Percentiles rank a stretch among this genome's conserved stretches.
Conservation (phyloP, 2,329 filamentous ascomycete species). For the Pyricularia grisea region DNA sequence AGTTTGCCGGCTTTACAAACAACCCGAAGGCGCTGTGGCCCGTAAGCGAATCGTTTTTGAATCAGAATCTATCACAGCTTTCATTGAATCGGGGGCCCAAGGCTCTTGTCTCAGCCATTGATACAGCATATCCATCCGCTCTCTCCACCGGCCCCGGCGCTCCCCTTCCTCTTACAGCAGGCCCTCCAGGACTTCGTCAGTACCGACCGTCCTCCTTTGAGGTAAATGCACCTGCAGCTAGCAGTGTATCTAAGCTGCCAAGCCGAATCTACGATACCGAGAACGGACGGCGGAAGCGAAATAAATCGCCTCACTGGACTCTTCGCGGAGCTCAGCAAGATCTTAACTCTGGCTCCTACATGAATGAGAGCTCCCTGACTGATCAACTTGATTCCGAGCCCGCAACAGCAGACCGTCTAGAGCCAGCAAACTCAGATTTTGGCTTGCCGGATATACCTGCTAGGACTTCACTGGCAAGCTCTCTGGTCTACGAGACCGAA, state of each 20-base stretch:
- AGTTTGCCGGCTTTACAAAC: neutral
- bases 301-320: neutral
- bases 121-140: neutral
- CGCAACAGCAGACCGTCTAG: neutral
- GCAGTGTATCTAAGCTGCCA: neutral
- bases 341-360: neutral
- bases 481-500: slow-evolving; percentile 12
- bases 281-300: neutral
- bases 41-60: neutral
- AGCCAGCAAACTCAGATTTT: neutral
- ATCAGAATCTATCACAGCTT: neutral
- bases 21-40: neutral
- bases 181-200: slow-evolving; percentile 43
- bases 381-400: neutral
- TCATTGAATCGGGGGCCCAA: neutral
- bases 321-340: neutral
- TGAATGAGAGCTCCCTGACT: neutral
- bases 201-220: slow-evolving; percentile 35
- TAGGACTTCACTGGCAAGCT: slow-evolving; percentile 10
- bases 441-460: slow-evolving; percentile 11
- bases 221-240: neutral
- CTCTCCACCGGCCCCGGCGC: slow-evolving; percentile 25
- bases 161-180: slow-evolving; percentile 43
- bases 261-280: neutral
- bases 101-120: neutral